A percentile compares a stretch with the other conserved stretches of the same genome.
Evolutionary conservation across 441 rosid genomes (phyloP).

Genomic region (Populus tomentosa): DNA sequence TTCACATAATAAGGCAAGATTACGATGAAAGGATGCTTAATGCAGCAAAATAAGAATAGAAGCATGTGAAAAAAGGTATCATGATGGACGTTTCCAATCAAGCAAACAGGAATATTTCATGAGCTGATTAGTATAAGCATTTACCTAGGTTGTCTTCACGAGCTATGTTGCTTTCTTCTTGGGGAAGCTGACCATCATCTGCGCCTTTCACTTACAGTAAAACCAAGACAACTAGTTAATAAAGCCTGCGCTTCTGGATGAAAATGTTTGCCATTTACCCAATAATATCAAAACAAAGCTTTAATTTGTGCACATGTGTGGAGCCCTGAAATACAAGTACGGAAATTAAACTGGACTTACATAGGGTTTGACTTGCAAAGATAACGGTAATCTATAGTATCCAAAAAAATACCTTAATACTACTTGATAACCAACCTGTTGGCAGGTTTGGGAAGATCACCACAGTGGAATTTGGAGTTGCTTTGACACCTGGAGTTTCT

Average conservation of each 20-base stretch:
- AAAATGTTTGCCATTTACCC: conserved; percentile 1
- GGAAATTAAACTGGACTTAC: not conserved
- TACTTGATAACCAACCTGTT: conserved; percentile 28
- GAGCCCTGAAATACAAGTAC: not conserved
- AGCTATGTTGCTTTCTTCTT: conserved; percentile 21
- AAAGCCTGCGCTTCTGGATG: not conserved
- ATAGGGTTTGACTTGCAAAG: not conserved
- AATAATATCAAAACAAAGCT: conserved; percentile 2
- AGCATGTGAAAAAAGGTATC: not conserved
- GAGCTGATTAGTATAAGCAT: conserved; percentile 6
- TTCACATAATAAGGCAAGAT: not conserved
- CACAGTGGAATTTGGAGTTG: conserved; percentile 22
- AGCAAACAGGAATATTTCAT: not conserved
- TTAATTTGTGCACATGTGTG: not conserved
- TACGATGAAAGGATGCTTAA: not conserved
- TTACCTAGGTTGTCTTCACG: conserved; percentile 28
- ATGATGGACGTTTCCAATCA: too few species aligned
- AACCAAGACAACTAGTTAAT: conserved; percentile 6
- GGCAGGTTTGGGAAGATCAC: conserved; percentile 23
- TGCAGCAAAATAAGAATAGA: not conserved
- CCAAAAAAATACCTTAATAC: not conserved
- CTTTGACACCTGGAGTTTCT: conserved; percentile 27
- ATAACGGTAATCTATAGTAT: not conserved
- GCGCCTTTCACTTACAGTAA: conserved; percentile 20
- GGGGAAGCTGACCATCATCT: conserved; percentile 21